Evolutionary conservation across 139 green algal genomes (phyloP).

Genomic region (Tetraselmis chui): DNA sequence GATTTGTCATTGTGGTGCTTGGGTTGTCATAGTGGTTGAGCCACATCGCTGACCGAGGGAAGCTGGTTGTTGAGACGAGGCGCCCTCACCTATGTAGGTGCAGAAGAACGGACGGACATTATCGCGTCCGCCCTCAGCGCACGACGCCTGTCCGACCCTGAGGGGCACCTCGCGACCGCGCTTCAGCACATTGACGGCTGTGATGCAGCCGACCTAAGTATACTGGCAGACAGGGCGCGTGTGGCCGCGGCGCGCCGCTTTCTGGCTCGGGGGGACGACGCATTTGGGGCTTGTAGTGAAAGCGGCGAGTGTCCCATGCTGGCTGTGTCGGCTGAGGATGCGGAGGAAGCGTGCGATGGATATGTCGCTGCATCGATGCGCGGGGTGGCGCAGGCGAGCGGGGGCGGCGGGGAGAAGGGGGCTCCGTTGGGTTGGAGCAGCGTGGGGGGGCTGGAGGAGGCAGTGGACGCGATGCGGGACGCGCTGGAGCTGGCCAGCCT

Average conservation of each 20-base stretch:
- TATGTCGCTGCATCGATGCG: slow-evolving; percentile 1
- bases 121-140: not conserved
- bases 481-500: slow-evolving; percentile 54
- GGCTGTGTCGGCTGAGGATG: not conserved
- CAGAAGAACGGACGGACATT: not conserved
- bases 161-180: not conserved
- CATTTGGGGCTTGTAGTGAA: no score
- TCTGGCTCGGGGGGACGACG: slow-evolving; percentile 10
- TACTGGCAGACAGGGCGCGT: slow-evolving; percentile 61
- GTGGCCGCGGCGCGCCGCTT: slow-evolving; percentile 33
- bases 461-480: slow-evolving; percentile 66
- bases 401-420: not conserved
- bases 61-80: no score
- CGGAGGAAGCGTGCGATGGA: not conserved
- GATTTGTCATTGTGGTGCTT: no score
- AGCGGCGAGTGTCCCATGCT: not conserved
- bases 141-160: not conserved
- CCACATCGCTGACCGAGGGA: no score
- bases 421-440: slow-evolving; percentile 55
- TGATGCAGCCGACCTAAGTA: slow-evolving; percentile 58
- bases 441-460: slow-evolving; percentile 79
- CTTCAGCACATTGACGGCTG: slow-evolving; percentile 4
- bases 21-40: no score
- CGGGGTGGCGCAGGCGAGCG: not conserved
- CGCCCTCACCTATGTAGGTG: no score